These are phyloP conservation scores for Solanum corneliomulleri DNA, from an alignment of 257 asterid species.

Conservation along the genomic window DNA sequence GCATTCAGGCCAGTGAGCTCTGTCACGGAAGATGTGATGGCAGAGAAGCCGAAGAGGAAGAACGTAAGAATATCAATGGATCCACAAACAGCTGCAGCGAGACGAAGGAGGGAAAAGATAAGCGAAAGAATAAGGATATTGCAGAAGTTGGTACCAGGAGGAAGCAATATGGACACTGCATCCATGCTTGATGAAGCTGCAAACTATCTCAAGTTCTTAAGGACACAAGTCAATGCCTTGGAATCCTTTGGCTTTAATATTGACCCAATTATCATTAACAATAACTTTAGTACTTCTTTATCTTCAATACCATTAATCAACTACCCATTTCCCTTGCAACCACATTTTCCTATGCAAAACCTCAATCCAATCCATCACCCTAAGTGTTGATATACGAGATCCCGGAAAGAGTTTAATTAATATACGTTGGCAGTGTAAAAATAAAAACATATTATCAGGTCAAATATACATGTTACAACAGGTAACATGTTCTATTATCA, in stretches of 20 bases:
- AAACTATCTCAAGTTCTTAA: constrained; percentile 68
- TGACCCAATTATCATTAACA: constrained; percentile 9
- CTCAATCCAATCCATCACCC: constrained; percentile 20
- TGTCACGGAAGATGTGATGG: constrained; percentile 20
- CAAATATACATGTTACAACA: neutral
- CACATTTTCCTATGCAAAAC: constrained; percentile 31
- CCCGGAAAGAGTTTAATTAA: neutral
- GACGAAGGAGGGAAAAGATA: constrained; percentile 89
- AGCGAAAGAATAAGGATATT: constrained; percentile 84
- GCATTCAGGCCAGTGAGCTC: constrained; percentile 78
- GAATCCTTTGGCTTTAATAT: constrained; percentile 45
- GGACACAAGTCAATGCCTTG: constrained; percentile 72
- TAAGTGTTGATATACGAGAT: constrained; percentile 1
- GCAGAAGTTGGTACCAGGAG: constrained; percentile 88
- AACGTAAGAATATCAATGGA: constrained; percentile 70
- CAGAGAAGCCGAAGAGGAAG: constrained; percentile 68
- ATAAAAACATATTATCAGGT: neutral
- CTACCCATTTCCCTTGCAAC: constrained; percentile 40
- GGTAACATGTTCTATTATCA: neutral
- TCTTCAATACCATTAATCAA: constrained; percentile 2
- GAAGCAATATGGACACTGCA: constrained; percentile 93
- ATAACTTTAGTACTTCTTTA: neutral
- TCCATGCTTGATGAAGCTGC: constrained; percentile 99
- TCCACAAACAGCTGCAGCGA: constrained; percentile 91
- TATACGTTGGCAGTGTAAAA: neutral